Base-by-base conservation (phyloP, 192 early-diverging fungal species). In the Thamnidium elegans region DNA sequence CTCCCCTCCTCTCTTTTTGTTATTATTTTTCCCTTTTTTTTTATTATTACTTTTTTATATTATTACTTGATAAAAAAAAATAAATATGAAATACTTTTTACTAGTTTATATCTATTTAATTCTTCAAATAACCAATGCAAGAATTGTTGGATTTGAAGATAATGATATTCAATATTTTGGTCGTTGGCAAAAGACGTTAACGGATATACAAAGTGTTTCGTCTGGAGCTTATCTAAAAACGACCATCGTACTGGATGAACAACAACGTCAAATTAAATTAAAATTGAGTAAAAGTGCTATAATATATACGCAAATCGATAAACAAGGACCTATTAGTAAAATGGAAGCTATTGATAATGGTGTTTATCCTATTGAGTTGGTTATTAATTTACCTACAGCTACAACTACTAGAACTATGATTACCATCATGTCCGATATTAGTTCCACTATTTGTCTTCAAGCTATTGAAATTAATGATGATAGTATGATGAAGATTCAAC, bases 161-260 rank as follows among this genome's bases (percentile, higher is more conserved):
- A 19, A 43, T 7, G 39, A 61, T 17, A 64, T 66, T 20, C 34
- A 30, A 11, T 71, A 66, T 21, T 65, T 61, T 71, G 69, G 69
- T 0, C 56, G 69, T 31, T 71, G 69, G 69, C 58, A 64, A 19
- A 59, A 55, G 23, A 63, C 51, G 23, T 21, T 42, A 43, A 44
- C 19, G 3, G 51, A 19, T 39, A 61, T 68, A 15, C 59, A 62
- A 55, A 66, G 58, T 55, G 45, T 58, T 32, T 71, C 62, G 58
- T 51, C 69, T n/a, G 69, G 69, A 11, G 58, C 58, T 55, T 71
- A 71, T 55, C 34, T 64, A 43, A 61, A 71, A 45, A 47, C 58
- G 39, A 66, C 43, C 30, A 39, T 39, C 5, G 36, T 39, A 39
- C 9, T 39, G 0, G 36, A 39, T 39, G 45, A 61, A 21, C 43